phyloP scores from a whole-genome alignment of 345 rosid species.

The Citrus medica region DNA sequence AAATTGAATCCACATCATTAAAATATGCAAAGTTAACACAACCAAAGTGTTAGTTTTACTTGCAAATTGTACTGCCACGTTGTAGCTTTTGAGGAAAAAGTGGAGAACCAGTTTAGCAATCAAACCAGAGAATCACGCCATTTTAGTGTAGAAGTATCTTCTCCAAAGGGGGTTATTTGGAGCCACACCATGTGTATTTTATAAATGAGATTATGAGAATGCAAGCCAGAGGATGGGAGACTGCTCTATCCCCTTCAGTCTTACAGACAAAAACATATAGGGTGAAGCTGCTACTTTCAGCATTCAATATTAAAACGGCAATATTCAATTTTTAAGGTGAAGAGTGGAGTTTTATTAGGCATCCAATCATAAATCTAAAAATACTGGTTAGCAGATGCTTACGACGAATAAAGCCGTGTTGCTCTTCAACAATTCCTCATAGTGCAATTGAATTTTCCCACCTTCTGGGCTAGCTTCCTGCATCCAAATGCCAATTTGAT shows the following conservation, averaged over 20 bases:
- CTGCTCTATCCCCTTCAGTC: not conserved
- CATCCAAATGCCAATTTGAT: conserved; percentile 14
- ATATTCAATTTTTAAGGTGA: not conserved
- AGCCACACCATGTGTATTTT: not conserved
- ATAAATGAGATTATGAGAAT: not conserved
- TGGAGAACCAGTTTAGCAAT: not conserved
- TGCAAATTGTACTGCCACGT: not conserved
- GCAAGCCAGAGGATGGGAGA: not conserved
- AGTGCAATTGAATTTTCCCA: conserved; percentile 88
- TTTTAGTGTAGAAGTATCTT: not conserved
- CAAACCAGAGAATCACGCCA: not conserved
- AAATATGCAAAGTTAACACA: not conserved
- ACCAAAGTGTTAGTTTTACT: not conserved
- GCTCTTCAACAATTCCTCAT: conserved; percentile 87
- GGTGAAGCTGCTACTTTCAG: not conserved
- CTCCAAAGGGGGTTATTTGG: not conserved
- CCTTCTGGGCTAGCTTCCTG: conserved; percentile 97
- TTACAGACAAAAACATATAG: not conserved
- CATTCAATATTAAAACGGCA: not conserved
- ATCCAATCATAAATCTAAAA: not conserved
- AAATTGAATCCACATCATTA: not conserved
- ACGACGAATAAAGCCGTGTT: conserved; percentile 90
- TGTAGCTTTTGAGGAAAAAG: not conserved
- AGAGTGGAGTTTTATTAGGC: not conserved
- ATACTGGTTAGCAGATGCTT: conserved; percentile 14